phyloP scores from a whole-genome alignment of 2,329 filamentous ascomycete species.

The Exserohilum turcica region DNA sequence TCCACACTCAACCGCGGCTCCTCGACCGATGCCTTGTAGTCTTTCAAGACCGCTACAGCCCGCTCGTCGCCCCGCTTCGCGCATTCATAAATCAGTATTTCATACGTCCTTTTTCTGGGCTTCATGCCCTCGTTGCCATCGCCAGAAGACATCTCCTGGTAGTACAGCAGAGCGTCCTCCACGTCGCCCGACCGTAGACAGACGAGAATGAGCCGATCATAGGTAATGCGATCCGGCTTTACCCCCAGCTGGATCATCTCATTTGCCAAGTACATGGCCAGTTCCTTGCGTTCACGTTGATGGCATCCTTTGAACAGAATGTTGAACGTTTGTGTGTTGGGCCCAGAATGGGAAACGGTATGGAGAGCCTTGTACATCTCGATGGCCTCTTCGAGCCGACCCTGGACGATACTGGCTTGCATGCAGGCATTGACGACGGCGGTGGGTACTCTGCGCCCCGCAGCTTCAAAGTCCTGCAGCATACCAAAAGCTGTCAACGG shows the following conservation, averaged over 20 bases:
- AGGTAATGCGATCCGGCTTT: slow-evolving; percentile 62
- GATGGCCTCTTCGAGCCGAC: slow-evolving; percentile 58
- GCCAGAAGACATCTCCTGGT: slow-evolving; percentile 55
- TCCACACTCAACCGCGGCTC: slow-evolving; percentile 18
- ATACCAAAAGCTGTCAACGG: slow-evolving; percentile 60
- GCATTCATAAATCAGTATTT: slow-evolving; percentile 18
- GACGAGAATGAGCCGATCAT: slow-evolving; percentile 65
- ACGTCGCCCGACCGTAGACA: slow-evolving; percentile 53
- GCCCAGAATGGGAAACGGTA: slow-evolving; percentile 53
- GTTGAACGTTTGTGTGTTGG: slow-evolving; percentile 64
- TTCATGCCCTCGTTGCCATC: slow-evolving; percentile 4
- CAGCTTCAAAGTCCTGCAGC: slow-evolving; percentile 61
- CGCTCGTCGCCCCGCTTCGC: slow-evolving; percentile 20
- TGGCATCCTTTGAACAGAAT: slow-evolving; percentile 60
- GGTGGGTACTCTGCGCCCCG: slow-evolving; percentile 57
- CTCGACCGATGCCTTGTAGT: slow-evolving; percentile 21
- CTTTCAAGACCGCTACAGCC: slow-evolving; percentile 25
- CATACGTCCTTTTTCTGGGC: slow-evolving; percentile 27
- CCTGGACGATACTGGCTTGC: slow-evolving; percentile 55
- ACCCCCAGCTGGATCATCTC: slow-evolving; percentile 65
- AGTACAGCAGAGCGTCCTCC: slow-evolving; percentile 56
- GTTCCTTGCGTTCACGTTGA: slow-evolving; percentile 52
- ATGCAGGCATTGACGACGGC: slow-evolving; percentile 59
- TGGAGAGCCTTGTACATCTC: slow-evolving; percentile 67
- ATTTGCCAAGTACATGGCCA: slow-evolving; percentile 65